phyloP scores from a whole-genome alignment of 257 asterid genomes.

The Plectranthus barbatus region DNA sequence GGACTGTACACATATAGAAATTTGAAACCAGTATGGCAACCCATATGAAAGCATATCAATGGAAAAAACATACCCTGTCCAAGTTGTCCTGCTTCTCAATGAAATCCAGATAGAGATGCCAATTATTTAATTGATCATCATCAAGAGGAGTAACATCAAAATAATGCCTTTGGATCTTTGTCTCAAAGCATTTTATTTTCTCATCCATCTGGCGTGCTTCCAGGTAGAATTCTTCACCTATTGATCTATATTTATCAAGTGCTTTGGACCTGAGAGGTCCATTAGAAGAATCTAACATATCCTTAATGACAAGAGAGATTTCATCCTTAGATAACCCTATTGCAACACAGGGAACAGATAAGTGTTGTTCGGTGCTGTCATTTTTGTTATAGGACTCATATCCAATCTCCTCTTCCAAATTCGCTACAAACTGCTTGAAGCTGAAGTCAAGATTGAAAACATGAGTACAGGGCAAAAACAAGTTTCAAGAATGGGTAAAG shows the following conservation, averaged over 20 bases:
- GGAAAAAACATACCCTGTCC: conserved; percentile 47
- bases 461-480: background rate
- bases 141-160: conserved; percentile 61
- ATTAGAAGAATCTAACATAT: conserved; percentile 56
- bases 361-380: conserved; percentile 26
- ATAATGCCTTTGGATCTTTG: conserved; percentile 48
- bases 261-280: conserved; percentile 50
- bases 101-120: conserved; percentile 86
- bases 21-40: conserved; percentile 1
- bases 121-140: conserved; percentile 54
- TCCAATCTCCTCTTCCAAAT: conserved; percentile 58
- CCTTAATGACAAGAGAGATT: conserved; percentile 50
- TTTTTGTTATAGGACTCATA: conserved; percentile 18
- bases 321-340: conserved; percentile 36
- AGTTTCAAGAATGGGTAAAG: background rate
- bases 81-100: conserved; percentile 67
- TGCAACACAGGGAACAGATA: conserved; percentile 25
- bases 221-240: conserved; percentile 61
- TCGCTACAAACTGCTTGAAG: conserved; percentile 65
- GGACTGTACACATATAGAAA: conserved; percentile 36
- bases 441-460: conserved; percentile 33
- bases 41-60: background rate
- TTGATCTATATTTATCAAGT: conserved; percentile 44
- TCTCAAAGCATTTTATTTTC: conserved; percentile 56
- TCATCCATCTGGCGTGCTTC: conserved; percentile 54